Evolutionary conservation across 768 basidiomycete genomes (phyloP).

Genomic region (Pulveroboletus sp.): DNA sequence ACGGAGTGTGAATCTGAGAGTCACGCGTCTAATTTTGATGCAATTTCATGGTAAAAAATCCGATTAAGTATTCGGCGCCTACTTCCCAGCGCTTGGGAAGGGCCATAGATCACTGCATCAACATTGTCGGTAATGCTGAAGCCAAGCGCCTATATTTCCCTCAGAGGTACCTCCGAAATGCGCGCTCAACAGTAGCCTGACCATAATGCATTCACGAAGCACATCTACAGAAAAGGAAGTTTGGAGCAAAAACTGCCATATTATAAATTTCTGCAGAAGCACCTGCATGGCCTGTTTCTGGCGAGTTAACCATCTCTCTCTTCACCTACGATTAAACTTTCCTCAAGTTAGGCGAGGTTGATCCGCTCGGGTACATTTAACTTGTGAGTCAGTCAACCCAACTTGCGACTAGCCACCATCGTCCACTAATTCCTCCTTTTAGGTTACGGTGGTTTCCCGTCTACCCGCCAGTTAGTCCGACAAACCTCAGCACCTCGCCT

Average conservation of each 20-base stretch:
- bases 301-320: background rate
- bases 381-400: background rate
- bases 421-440: background rate
- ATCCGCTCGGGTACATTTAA: background rate
- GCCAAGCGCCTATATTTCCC: background rate
- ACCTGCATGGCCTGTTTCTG: background rate
- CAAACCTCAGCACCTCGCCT: background rate
- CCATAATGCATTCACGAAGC: background rate
- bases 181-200: background rate
- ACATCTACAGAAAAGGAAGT: slow-evolving; percentile 15
- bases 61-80: background rate
- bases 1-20: slow-evolving; percentile 20
- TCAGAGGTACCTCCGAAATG: background rate
- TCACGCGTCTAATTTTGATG: slow-evolving; percentile 13
- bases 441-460: background rate
- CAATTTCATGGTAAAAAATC: background rate
- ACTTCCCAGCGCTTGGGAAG: slow-evolving; percentile 12
- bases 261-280: slow-evolving; percentile 12
- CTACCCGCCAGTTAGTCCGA: background rate
- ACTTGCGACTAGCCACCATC: background rate
- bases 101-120: background rate
- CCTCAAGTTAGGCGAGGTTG: background rate
- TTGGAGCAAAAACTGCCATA: slow-evolving; percentile 5
- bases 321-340: background rate
- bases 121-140: background rate